Evolutionary conservation across 2,329 filamentous ascomycete species (phyloP), one percentile per base, ranked within the genome.

Genomic region (Didymella exigua): DNA sequence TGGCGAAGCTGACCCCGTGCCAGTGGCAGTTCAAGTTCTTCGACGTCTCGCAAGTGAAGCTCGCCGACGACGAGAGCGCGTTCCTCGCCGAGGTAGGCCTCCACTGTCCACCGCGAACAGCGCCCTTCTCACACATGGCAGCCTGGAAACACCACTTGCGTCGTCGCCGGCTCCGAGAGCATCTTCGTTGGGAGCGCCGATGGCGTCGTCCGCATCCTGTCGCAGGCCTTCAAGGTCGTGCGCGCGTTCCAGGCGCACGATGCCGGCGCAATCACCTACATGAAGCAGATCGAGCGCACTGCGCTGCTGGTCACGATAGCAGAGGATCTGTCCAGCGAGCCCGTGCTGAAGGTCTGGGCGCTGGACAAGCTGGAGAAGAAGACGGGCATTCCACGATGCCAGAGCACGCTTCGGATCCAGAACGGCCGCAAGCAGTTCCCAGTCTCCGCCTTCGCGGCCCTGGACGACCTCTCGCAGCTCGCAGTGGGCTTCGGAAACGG

Each of bases 1-100:
- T 61, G 59, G 41, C 58, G 18, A 45, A 18, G 64, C 71, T 74
- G 59, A 74, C 49, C 16, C 49, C 40, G 13, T 49, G 48, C 40
- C 62, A 96, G 93, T 98, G 95, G 93, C 97, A 97, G 89, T 99
- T 99, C 81, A 93, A 96, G 83, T 99, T 99, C 87, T 98, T 99
- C 85, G 91, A 97, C 78, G 91, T 96, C 76, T 87, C 87, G 74
- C 88, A 90, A 74, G 87, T 97, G 76, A 86, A 89, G 71, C 83
- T 93, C 68, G 84, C 83, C 66, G 89, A 96, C 75, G 88, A 89
- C 70, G 91, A 96, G 73, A 89, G 86, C 73, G 86, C 87, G 66
- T 84, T 86, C 71, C 83, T 92, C 72, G 89, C 96, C 79, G 89
- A 93, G 76, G 89, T 90, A 84, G 86, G 84, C 51, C 49, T 34